Base-by-base conservation (phyloP, 179 eudicot species). In the Pouteria campechiana region DNA sequence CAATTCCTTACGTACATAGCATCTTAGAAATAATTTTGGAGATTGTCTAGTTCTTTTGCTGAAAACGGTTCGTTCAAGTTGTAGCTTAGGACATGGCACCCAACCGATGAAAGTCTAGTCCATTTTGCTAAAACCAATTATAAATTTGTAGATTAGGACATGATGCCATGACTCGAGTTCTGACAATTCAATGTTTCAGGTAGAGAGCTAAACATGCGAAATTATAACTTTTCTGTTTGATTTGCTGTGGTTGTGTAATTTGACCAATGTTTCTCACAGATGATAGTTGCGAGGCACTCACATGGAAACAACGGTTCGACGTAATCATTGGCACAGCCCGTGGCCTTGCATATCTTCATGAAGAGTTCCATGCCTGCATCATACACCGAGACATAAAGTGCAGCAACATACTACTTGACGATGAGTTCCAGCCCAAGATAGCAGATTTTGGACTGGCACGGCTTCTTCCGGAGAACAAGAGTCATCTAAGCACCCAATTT, bases 381-480 rank as follows among this genome's bases (percentile, higher is more conserved):
- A 68, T 72, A 21, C 78, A 72, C 44, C 32, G 78, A 15, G 78
- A 72, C 34, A 60, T 72, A 29, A 72, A 72, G 46, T 54, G 71
- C 2, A 57, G 68, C 50, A 72, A 72, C 23, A 72, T 72, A 19
- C 42, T 72, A 11, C 64, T 72, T n/a, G 74, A 64, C 17, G 52
- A 51, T 29, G 65, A 63, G 10, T 60, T 67, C 34, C 67, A 41
- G 34, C 58, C 78, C 49, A 72, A 72, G 38, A 68, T 72, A 41
- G 74, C 74, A 24, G 78, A 72, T 60, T 72, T 72, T 27, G 78
- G 78, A 3, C 25, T 72, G 37, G 71, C 49, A 30, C 67, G 67
- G 48, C 74, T 72, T 48, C 57, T 72, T 4, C 78, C 78, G 0
- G 71, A 60, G 32, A 55, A 68, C 47, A 61, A 60, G 44, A 72